phyloP scores from a whole-genome alignment of 73 alveolate genomes.

The Uronychia setigera region DNA sequence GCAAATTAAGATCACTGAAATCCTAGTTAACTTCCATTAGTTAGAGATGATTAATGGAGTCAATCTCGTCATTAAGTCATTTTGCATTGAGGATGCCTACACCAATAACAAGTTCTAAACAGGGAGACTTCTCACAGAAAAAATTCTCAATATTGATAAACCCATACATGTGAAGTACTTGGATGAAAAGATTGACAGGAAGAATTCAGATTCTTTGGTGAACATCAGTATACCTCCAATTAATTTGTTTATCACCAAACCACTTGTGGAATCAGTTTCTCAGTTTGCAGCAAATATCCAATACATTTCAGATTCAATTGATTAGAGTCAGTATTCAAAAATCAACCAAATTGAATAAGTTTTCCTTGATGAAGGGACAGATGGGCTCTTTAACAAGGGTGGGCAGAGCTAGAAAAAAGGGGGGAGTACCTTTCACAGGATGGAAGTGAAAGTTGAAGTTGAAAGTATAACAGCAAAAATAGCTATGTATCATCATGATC shows the following conservation, averaged over 20 bases:
- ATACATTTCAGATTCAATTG: not conserved
- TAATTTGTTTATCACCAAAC: not conserved
- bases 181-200: not conserved
- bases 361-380: not conserved
- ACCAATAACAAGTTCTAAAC: not conserved
- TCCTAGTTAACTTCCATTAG: not conserved
- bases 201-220: not conserved
- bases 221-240: not conserved
- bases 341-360: not conserved
- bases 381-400: not conserved
- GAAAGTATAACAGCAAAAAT: not conserved
- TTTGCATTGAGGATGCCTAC: not conserved
- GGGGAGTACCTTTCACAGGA: not conserved
- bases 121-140: not conserved
- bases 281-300: not conserved
- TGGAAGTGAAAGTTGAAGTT: not conserved
- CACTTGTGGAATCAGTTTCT: not conserved
- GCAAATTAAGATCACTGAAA: not conserved
- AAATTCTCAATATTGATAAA: not conserved
- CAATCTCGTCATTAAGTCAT: not conserved
- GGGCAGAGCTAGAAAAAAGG: not conserved
- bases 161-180: not conserved
- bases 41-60: not conserved
- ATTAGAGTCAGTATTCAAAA: not conserved
- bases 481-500: not conserved